A percentile compares a stretch with the other conserved stretches of the same genome.
phyloP scores from a whole-genome alignment of 2,329 filamentous ascomycete species.

The Eutypa lata region DNA sequence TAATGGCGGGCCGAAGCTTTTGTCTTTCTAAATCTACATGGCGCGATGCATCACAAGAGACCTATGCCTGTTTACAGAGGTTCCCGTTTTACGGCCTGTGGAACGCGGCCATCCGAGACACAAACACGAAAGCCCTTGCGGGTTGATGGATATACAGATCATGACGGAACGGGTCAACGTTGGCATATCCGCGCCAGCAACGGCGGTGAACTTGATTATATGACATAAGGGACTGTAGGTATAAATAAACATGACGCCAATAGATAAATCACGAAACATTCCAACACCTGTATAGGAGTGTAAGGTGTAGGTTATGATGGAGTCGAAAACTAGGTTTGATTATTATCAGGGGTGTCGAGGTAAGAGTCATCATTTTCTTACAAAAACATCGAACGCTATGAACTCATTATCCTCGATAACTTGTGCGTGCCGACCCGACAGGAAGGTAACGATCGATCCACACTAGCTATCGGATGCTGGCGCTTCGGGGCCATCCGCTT shows the following conservation, averaged over 20 bases:
- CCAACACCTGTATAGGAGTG: not conserved
- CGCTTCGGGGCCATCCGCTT: not conserved
- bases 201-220: not conserved
- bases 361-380: not conserved
- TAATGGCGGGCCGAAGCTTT: not conserved
- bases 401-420: no score
- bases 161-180: not conserved
- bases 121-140: not conserved
- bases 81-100: not conserved
- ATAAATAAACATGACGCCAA: no score
- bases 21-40: not conserved
- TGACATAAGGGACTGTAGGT: not conserved
- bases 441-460: not conserved
- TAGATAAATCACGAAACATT: not conserved
- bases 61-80: not conserved
- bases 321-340: not conserved
- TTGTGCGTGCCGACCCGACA: not conserved
- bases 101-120: not conserved
- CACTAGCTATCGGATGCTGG: not conserved
- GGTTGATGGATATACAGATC: not conserved
- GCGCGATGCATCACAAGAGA: not conserved
- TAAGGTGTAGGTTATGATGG: not conserved
- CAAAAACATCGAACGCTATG: not conserved
- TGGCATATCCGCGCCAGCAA: not conserved
- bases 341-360: not conserved